Evolutionary conservation across 805 yeast genomes (phyloP), one percentile per base, ranked within the genome.

Genomic region (Saccharomycopsis sp.): DNA sequence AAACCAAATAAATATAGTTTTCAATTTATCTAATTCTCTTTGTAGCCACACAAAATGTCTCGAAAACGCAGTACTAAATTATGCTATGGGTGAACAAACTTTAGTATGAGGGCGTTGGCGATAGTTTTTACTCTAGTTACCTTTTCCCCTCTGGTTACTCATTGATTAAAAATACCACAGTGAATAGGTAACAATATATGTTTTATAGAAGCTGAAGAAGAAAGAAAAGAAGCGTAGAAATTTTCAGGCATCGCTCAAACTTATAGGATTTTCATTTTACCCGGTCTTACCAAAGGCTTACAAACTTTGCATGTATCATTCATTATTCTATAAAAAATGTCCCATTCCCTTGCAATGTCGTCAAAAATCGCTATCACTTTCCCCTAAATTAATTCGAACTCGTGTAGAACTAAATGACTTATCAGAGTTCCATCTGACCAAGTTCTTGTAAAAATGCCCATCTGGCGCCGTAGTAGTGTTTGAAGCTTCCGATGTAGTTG

Each of bases 141-240:
- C 50, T 47, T 47, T 47, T 47, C 50, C 50, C 50, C 50, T 47
- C 50, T 43, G 47, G 34, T 47, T 43, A 39, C 43, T 47, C 50
- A 47, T 40, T 33, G 17, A 41, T 38, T 21, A 33, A 24, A 40
- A 44, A 40, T 40, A 44, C 34, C 47, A 43, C 50, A 47, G 50
- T 47, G 50, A 47, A 47, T 47, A 47, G 50, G 47, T 40, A 43
- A 47, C 45, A 40, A 22, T 16, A 27, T 35, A 38, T 43, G 20
- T 26, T 21, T 39, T 35, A 17, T 28, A 24, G 41, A 46, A 43
- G 45, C 33, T 43, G 33, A 47, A 43, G 47, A 47, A 41, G 29
- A 35, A 40, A 43, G 29, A 23, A 27, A 22, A 31, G 22, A 22
- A 35, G 38, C 22, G 35, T 9, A 32, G 21, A 14, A 14, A 21